Evolutionary conservation across 2,329 filamentous ascomycete species (phyloP).

Genomic region (Sarocladiaceae sp.): DNA sequence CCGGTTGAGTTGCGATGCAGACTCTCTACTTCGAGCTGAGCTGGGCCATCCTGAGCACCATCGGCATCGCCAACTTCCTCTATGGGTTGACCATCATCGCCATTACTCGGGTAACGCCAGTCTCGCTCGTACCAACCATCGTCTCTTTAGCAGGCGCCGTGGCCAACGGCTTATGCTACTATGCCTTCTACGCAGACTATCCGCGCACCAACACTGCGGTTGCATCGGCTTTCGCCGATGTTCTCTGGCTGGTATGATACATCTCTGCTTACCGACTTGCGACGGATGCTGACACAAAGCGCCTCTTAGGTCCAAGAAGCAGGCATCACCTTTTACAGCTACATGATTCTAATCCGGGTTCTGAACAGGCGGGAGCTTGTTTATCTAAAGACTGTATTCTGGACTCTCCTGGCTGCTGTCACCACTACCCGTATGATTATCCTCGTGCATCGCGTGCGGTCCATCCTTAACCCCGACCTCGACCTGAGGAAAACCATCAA

Average conservation of each 20-base stretch:
- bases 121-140: constrained; percentile 34
- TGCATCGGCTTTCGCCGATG: constrained; percentile 32
- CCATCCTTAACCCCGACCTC: constrained; percentile 13
- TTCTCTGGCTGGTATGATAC: constrained; percentile 31
- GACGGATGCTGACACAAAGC: constrained; percentile 2
- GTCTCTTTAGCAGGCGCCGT: constrained; percentile 30
- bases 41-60: constrained; percentile 39
- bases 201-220: constrained; percentile 20
- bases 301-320: constrained; percentile 37
- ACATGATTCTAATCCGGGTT: constrained; percentile 44
- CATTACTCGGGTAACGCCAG: constrained; percentile 31
- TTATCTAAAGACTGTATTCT: constrained; percentile 47
- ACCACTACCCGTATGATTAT: constrained; percentile 39
- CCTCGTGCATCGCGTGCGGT: constrained; percentile 22
- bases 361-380: constrained; percentile 33
- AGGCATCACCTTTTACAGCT: constrained; percentile 41
- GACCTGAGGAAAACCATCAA: constrained; percentile 21
- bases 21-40: constrained; percentile 32
- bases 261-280: background rate
- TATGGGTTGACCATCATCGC: constrained; percentile 32
- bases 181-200: constrained; percentile 30
- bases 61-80: constrained; percentile 33
- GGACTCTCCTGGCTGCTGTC: constrained; percentile 48
- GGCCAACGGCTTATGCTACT: constrained; percentile 37
- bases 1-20: background rate